These are phyloP conservation scores for Senna tora DNA, from an alignment of 306 rosid genomes.

Conservation along the genomic window DNA sequence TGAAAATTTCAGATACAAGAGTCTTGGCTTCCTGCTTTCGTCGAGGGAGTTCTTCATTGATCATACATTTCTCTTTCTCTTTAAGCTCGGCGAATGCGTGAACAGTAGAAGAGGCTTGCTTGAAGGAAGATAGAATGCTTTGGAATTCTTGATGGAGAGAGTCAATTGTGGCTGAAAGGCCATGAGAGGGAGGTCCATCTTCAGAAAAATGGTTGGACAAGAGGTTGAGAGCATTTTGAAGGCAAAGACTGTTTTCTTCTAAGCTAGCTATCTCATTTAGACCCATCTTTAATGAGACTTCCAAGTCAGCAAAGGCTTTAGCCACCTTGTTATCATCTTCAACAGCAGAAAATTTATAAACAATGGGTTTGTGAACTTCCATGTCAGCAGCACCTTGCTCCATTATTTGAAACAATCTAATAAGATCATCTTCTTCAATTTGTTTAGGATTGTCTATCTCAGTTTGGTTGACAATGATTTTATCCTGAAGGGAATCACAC, in stretches of 20 bases:
- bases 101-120: background rate
- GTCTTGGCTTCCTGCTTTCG: no score
- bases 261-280: background rate
- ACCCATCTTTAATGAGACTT: background rate
- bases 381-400: background rate
- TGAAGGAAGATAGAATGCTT: background rate
- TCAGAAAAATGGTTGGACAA: background rate
- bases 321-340: background rate
- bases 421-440: no score
- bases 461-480: no score
- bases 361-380: background rate
- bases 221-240: background rate
- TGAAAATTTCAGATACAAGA: no score
- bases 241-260: background rate
- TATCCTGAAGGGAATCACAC: no score
- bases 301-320: background rate
- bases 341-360: background rate
- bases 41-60: no score
- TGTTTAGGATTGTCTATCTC: no score
- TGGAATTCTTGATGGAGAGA: background rate
- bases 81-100: background rate
- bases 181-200: background rate
- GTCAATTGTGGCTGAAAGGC: background rate
- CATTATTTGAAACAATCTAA: background rate
- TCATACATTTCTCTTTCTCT: background rate